Evolutionary conservation across 768 basidiomycete species (phyloP), one percentile per base, ranked within the genome.

Genomic region (Leccinum pellstonianum): DNA sequence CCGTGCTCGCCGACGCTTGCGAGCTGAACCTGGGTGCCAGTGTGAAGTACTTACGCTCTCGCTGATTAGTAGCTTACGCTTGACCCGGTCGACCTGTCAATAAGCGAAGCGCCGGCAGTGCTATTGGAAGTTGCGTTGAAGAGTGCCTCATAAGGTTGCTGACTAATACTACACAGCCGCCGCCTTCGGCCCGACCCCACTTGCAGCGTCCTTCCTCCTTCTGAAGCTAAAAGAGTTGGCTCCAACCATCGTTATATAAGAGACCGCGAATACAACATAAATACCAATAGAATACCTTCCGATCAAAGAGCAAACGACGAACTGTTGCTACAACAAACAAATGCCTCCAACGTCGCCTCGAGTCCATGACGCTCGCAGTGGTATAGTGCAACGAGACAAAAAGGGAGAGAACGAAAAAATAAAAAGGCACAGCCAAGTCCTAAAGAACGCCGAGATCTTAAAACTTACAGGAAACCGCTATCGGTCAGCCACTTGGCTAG

Each of bases 401-500:
- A 23, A 8, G 15, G n/a, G n/a, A 19, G n/a, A 17, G 25, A 52
- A 51, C 4, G 25, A 31, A 19, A 8, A 5, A 0, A n/a, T 17
- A 19, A 52, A 33, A 29, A 29, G 14, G 43, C 15, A 37, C 12
- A 21, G n/a, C 27, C 58, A 33, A 29, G 33, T 15, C 23, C 15
- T 10, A 25, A 25, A 21, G 23, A 25, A 25, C 14, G 15, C 41
- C n/a, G 2, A 2, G n/a, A 43, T 19, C 41, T 19, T 9, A 43
- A 4, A 43, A 5, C 25, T 70, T 52, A 79, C 57, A 70, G 55
- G 58, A 79, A 79, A 0, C 77, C 77, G 37, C 75, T 77, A 33
- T 79, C 77, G 19, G 74, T 70, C 58, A 79, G 59, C 62, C 75
- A 66, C 55, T 71, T 73, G 47, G 76, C 77, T 70, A 83, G 73